These are phyloP conservation scores for Lipomyces chichibuensis DNA, from an alignment of 805 yeast genomes.

Conservation along the genomic window DNA sequence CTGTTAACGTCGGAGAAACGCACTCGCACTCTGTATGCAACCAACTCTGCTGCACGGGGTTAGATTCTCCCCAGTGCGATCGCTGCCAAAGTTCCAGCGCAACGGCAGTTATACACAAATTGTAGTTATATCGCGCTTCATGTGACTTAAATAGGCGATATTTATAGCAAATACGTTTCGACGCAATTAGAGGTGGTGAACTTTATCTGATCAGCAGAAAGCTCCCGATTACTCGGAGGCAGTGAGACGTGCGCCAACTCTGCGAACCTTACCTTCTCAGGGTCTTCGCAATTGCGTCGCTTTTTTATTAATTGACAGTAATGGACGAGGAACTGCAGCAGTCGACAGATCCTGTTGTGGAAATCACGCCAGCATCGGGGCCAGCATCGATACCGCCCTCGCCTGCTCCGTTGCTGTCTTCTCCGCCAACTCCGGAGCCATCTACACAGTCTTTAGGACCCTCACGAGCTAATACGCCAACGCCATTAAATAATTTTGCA, in stretches of 20 bases:
- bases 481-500: not conserved
- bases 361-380: not conserved
- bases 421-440: constrained; percentile 14
- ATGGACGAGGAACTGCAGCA: constrained; percentile 10
- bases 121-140: not conserved
- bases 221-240: not conserved
- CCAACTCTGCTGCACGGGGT: not conserved
- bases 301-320: not conserved
- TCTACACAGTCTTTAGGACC: not conserved
- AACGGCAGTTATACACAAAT: not conserved
- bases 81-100: not conserved
- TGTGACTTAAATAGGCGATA: not conserved
- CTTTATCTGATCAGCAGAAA: not conserved
- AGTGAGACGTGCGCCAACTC: not conserved
- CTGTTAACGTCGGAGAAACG: not conserved
- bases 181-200: not conserved
- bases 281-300: not conserved
- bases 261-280: not conserved
- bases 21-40: not conserved
- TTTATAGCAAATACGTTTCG: not conserved
- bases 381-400: constrained; percentile 9
- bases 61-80: not conserved
- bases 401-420: constrained; percentile 7
- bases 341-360: constrained; percentile 5
- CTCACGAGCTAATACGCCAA: not conserved